Percentiles rank a stretch among this genome's conserved stretches.
phyloP scores from a whole-genome alignment of 306 rosid species.

The Gastrolobium villosum region DNA sequence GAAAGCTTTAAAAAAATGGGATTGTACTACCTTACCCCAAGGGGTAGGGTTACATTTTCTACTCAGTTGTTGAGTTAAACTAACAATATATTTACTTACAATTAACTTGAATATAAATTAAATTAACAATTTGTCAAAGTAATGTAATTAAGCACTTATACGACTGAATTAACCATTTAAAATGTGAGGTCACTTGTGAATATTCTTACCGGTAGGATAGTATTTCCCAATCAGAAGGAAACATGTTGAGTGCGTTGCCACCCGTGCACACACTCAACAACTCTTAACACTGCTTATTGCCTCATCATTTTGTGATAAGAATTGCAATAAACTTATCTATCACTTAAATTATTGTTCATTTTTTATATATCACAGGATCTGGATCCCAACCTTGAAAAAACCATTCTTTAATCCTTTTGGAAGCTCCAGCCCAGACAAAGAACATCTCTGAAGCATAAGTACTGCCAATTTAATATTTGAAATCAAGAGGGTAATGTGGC shows the following conservation, averaged over 20 bases:
- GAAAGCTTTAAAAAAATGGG: too few relatives aligned
- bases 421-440: constrained; percentile 28
- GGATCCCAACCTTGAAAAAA: constrained; percentile 44
- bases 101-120: too few relatives aligned
- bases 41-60: too few relatives aligned
- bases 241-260: constrained; percentile 43
- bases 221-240: background rate
- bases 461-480: constrained; percentile 19
- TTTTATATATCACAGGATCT: constrained; percentile 40
- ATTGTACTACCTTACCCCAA: too few relatives aligned
- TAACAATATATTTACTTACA: too few relatives aligned
- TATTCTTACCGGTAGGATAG: too few relatives aligned
- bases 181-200: too few relatives aligned
- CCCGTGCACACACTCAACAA: constrained; percentile 53
- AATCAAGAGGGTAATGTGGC: constrained; percentile 55
- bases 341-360: constrained; percentile 10
- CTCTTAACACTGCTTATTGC: background rate
- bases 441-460: constrained; percentile 34
- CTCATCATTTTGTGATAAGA: constrained; percentile 30
- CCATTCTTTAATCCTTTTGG: constrained; percentile 27
- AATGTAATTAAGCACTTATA: too few relatives aligned
- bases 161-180: too few relatives aligned
- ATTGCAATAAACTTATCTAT: background rate
- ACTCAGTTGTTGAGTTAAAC: too few relatives aligned
- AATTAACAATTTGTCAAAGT: too few relatives aligned